These are phyloP conservation scores for Chalciporus chontae DNA, from an alignment of 768 basidiomycete species.

Conservation along the genomic window DNA sequence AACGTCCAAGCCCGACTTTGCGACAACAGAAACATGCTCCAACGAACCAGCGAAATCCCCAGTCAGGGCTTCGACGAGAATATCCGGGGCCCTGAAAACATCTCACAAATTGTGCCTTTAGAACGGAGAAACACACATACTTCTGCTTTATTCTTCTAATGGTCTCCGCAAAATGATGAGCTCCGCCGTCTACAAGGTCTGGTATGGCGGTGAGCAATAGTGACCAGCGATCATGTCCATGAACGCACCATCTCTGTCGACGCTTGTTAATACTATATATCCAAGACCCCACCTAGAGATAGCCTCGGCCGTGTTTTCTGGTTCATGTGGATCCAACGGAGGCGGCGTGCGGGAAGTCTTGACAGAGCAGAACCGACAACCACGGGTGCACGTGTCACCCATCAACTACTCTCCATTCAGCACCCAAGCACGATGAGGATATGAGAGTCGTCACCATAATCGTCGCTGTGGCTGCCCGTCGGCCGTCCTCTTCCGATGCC, in stretches of 20 bases:
- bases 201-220: conserved; percentile 1
- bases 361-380: conserved; percentile 95
- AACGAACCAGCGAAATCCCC: conserved; percentile 87
- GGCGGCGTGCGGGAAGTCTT: conserved; percentile 88
- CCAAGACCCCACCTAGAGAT: conserved; percentile 97
- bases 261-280: conserved; percentile 95
- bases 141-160: conserved; percentile 95
- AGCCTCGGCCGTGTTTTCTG: conserved; percentile 97
- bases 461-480: conserved; percentile 89
- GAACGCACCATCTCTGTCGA: conserved; percentile 88
- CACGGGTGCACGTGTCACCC: conserved; percentile 98
- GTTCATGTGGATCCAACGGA: conserved; percentile 93
- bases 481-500: conserved; percentile 63
- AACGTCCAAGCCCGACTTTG: conserved; percentile 92
- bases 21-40: conserved; percentile 75
- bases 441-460: conserved; percentile 73
- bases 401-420: conserved; percentile 61
- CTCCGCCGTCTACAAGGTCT: conserved; percentile 93
- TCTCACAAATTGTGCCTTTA: neutral
- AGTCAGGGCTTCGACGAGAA: conserved; percentile 94
- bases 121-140: conserved; percentile 37
- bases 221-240: neutral
- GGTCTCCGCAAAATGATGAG: conserved; percentile 92
- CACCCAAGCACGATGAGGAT: neutral
- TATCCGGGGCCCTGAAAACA: conserved; percentile 76